Conservation (phyloP, 2,329 filamentous ascomycete genomes). For the Arthrobotrys conoides region DNA sequence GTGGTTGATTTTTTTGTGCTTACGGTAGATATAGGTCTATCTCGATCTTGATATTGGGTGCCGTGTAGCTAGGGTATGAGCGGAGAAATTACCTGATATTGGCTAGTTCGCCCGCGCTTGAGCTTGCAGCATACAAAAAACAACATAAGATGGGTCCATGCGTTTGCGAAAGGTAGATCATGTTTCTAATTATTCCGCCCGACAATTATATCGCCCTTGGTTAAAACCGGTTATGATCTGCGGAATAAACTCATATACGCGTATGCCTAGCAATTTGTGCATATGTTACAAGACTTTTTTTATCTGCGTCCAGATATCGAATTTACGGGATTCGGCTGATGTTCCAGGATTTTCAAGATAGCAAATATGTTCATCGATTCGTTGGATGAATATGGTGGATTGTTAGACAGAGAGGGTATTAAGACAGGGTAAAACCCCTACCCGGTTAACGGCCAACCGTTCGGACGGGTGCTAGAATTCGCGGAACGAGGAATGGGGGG, state of each 20-base stretch:
- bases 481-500: not conserved
- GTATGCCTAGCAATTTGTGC: no score
- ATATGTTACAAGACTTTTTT: no score
- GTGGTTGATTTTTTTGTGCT: no score
- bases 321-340: no score
- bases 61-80: no score
- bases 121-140: conserved; percentile 1
- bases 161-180: not conserved
- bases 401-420: conserved; percentile 1
- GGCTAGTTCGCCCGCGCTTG: conserved; percentile 19
- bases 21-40: no score
- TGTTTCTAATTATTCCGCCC: not conserved
- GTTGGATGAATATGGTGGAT: not conserved
- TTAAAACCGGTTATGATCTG: not conserved
- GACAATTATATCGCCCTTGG: not conserved
- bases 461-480: conserved; percentile 3
- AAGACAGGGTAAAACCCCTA: not conserved
- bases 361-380: no score
- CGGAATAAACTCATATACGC: no score
- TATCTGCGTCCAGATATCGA: no score
- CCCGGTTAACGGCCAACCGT: not conserved
- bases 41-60: not conserved
- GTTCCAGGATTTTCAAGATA: no score
- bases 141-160: not conserved
- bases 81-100: conserved; percentile 41